Base-by-base conservation (phyloP, 805 yeast genomes). In the Saturnispora saitoi region DNA sequence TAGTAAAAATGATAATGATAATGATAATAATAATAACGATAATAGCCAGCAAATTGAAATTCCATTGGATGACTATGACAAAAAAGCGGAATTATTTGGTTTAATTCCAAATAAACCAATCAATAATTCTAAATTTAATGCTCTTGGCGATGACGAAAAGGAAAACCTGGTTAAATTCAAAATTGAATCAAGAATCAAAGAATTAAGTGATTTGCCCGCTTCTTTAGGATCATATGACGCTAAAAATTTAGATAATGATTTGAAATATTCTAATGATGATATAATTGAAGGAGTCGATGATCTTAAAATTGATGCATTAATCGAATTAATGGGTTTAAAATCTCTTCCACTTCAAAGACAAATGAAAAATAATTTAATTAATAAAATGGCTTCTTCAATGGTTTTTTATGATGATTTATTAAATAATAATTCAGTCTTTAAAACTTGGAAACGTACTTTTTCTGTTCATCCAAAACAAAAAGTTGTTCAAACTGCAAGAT, bases 401-500 rank as follows among this genome's bases (percentile, higher is more conserved):
- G 83, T 83, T 57, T 75, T 76, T 54, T 68, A 70, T 46, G 71
- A 75, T 50, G 76, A 77, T 5, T 66, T 68, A 34, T 64, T 83
- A 49, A 73, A 73, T 45, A 70, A 71, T 42, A 72, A 78, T 48
- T 75, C 86, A 4, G 69, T 76, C 43, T 75, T 83, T 2, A 69
- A 77, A 56, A 80, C 84, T 40, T 86, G 87, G 45, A 82, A 81
- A 58, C 71, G 95, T 60, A 76, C 86, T 0, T 74, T 78, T 49
- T 80, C 80, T 59, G 70, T 83, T 15, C 76, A 87, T 61, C 79
- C 80, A 31, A 86, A 84, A 60, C 75, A 82, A 47, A 79, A 78
- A 51, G 83, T 83, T 29, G 80, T 82, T 17, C 85, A 83, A 58
- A 86, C 95, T 1, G 84, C 87, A 4, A 72, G 82, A 51, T 68